These are phyloP conservation scores for Salix caprea DNA, from an alignment of 345 rosid genomes.

Conservation along the genomic window DNA sequence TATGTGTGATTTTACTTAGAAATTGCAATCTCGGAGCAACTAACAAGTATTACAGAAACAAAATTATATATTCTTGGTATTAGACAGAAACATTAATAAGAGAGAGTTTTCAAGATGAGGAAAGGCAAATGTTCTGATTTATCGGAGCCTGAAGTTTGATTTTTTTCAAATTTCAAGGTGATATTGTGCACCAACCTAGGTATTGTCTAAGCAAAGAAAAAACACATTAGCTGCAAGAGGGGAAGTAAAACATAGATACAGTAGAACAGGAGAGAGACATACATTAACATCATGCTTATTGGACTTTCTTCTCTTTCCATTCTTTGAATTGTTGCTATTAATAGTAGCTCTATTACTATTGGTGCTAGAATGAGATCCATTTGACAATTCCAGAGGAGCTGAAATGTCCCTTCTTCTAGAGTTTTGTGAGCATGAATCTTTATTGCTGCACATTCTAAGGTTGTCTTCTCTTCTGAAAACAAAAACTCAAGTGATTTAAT, in stretches of 20 bases:
- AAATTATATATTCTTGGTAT: not conserved
- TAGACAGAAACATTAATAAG: not conserved
- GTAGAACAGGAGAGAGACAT: constrained; percentile 3
- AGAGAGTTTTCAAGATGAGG: not conserved
- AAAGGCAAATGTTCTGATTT: not conserved
- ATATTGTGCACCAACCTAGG: not conserved
- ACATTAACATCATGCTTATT: constrained; percentile 20
- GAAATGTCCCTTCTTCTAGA: constrained; percentile 19
- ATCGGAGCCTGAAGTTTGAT: too few species aligned
- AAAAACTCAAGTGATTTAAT: not conserved
- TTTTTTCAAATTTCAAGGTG: not conserved
- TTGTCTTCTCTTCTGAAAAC: constrained; percentile 10
- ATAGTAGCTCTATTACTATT: not conserved
- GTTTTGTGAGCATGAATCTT: constrained; percentile 1
- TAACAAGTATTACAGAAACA: not conserved
- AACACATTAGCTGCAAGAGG: not conserved
- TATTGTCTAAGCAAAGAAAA: not conserved
- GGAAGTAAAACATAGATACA: not conserved
- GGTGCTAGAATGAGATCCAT: constrained; percentile 5
- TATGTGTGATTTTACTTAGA: not conserved
- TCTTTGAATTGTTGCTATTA: constrained; percentile 12
- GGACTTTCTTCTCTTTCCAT: constrained; percentile 21
- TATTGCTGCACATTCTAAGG: not conserved
- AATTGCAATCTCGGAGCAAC: not conserved
- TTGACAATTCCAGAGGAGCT: constrained; percentile 7